phyloP scores from a whole-genome alignment of 331 rosid genomes.

The Stylosanthes scabra region DNA sequence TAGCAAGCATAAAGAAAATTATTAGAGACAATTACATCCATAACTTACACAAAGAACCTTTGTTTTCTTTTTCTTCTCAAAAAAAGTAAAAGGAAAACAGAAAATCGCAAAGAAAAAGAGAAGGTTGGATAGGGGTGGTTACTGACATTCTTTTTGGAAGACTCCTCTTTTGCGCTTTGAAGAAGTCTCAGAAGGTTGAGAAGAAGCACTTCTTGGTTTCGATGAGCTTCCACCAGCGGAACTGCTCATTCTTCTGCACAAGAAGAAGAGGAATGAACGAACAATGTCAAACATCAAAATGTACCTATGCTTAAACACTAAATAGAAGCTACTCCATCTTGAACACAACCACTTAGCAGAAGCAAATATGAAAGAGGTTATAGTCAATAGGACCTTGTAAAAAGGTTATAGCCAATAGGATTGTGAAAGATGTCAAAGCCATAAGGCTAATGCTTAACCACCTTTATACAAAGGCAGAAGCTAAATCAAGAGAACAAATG shows the following conservation, averaged over 20 bases:
- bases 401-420: too few species aligned
- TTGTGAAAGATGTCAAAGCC: too few species aligned
- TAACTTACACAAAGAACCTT: not conserved
- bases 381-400: too few species aligned
- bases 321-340: too few species aligned
- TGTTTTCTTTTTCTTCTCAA: too few species aligned
- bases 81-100: not conserved
- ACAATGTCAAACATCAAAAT: too few species aligned
- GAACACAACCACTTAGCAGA: too few species aligned
- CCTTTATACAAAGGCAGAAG: too few species aligned
- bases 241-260: slow-evolving; percentile 61
- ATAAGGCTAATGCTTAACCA: too few species aligned
- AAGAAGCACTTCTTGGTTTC: slow-evolving; percentile 67
- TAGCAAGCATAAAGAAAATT: slow-evolving; percentile 3
- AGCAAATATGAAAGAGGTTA: too few species aligned
- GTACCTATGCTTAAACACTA: too few species aligned
- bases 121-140: not conserved
- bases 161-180: slow-evolving; percentile 87
- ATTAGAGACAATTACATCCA: not conserved
- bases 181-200: slow-evolving; percentile 84
- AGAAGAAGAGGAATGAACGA: not conserved
- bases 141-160: slow-evolving; percentile 82
- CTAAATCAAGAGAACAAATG: too few species aligned
- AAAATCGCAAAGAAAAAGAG: not conserved
- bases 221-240: slow-evolving; percentile 64